Evolutionary conservation across 306 rosid genomes (phyloP).

Genomic region (Glycine latifolia): DNA sequence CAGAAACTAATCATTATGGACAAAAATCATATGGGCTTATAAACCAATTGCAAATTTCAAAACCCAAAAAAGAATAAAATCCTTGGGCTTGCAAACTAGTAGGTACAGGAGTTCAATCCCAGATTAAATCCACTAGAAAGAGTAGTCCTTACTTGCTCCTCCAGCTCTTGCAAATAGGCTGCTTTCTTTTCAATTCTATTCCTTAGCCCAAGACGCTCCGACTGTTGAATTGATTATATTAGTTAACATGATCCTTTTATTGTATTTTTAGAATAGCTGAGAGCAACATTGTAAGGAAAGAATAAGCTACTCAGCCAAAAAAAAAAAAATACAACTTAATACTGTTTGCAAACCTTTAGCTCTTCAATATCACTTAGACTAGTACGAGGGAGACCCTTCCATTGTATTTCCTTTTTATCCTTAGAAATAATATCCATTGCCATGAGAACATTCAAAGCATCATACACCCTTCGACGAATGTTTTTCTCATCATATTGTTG

Average conservation of each 20-base stretch:
- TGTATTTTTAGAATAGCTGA: constrained; percentile 16
- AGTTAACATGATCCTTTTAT: constrained; percentile 31
- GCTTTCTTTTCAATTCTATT: constrained; percentile 91
- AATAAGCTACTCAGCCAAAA: constrained; percentile 10
- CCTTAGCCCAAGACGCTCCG: constrained; percentile 85
- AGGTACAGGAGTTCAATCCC: constrained; percentile 14
- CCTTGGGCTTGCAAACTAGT: constrained; percentile 30
- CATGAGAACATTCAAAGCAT: constrained; percentile 99
- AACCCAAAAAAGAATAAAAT: not conserved
- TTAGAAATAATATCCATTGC: constrained; percentile 94
- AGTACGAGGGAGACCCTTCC: constrained; percentile 98
- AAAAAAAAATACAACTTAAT: not conserved
- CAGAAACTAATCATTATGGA: constrained; percentile 20
- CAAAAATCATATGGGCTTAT: constrained; percentile 12
- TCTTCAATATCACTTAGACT: constrained; percentile 90
- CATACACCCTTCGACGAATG: constrained; percentile 96
- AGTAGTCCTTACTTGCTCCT: constrained; percentile 76
- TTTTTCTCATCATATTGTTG: constrained; percentile 99
- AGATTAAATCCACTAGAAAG: constrained; percentile 32
- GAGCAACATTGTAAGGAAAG: constrained; percentile 34
- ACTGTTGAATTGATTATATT: constrained; percentile 60
- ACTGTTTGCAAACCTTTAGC: constrained; percentile 72
- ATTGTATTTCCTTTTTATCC: constrained; percentile 97
- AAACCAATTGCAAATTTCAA: constrained; percentile 31
- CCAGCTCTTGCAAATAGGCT: constrained; percentile 92